phyloP scores from a whole-genome alignment of 1,139 yeast genomes.

The Meyerozyma guilliermondii region DNA sequence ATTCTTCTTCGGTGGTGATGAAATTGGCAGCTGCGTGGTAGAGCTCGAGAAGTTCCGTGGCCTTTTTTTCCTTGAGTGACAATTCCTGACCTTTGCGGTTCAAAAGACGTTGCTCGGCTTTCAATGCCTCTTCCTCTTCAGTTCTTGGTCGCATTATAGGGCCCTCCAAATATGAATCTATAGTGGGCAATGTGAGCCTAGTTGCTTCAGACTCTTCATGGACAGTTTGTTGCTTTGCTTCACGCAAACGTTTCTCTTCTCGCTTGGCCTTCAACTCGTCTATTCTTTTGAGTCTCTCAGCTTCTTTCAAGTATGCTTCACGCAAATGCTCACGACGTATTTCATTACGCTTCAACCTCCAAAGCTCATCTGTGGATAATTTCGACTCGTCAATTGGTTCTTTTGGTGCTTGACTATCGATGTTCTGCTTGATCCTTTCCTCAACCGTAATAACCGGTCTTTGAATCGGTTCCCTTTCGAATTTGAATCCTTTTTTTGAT shows the following conservation, averaged over 20 bases:
- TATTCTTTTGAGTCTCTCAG: conserved; percentile 24
- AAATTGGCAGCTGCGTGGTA: conserved; percentile 67
- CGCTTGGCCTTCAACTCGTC: conserved; percentile 20
- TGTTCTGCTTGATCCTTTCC: conserved; percentile 50
- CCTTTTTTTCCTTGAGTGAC: conserved; percentile 36
- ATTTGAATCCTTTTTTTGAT: conserved; percentile 43
- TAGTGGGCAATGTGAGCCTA: conserved; percentile 71
- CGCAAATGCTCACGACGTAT: conserved; percentile 69
- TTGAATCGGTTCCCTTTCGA: conserved; percentile 38
- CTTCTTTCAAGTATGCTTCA: conserved; percentile 48
- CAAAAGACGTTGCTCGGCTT: conserved; percentile 24
- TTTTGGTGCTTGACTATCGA: conserved; percentile 37
- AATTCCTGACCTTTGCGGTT: conserved; percentile 34
- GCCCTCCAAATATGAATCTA: conserved; percentile 62
- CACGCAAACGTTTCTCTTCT: conserved; percentile 23
- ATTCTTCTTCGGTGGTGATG: conserved; percentile 61
- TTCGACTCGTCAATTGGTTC: conserved; percentile 24
- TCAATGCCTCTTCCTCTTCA: conserved; percentile 51
- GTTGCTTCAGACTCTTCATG: conserved; percentile 48
- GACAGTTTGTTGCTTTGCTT: conserved; percentile 18
- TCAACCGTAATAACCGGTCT: conserved; percentile 55
- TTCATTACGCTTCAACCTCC: conserved; percentile 54
- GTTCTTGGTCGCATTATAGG: conserved; percentile 73
- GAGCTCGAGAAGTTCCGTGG: conserved; percentile 57
- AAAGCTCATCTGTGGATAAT: conserved; percentile 45